Conservation (phyloP, 495 filamentous ascomycete genomes). For the Lichenothelia convexa region DNA sequence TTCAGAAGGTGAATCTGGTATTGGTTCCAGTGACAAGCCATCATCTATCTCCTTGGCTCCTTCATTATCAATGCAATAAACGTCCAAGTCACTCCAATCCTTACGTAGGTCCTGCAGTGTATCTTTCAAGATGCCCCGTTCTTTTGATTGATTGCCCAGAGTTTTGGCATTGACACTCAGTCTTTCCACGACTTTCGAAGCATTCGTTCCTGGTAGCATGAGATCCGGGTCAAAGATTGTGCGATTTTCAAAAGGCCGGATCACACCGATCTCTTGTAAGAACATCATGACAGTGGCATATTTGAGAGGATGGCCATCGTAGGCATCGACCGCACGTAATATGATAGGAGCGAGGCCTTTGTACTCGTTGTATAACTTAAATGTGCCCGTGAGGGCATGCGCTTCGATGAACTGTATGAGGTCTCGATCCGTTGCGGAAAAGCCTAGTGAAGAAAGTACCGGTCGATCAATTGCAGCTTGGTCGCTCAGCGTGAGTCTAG, state of each 20-base stretch:
- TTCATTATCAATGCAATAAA: slow-evolving; percentile 69
- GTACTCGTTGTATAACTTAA: slow-evolving; percentile 27
- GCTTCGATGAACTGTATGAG: slow-evolving; percentile 56
- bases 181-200: slow-evolving; percentile 15
- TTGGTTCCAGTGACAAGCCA: slow-evolving; percentile 59
- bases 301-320: slow-evolving; percentile 25
- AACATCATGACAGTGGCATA: slow-evolving; percentile 42
- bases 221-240: slow-evolving; percentile 42
- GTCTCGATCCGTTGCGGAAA: slow-evolving; percentile 28
- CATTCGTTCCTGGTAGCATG: slow-evolving; percentile 31
- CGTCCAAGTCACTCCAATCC: slow-evolving; percentile 49
- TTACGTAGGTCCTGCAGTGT: slow-evolving; percentile 42
- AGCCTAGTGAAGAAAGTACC: slow-evolving; percentile 13
- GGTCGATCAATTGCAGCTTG: slow-evolving; percentile 1
- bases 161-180: slow-evolving; percentile 4
- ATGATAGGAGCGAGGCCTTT: slow-evolving; percentile 50
- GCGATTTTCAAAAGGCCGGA: slow-evolving; percentile 64
- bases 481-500: slow-evolving; percentile 11
- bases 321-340: slow-evolving; percentile 52
- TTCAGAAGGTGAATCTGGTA: slow-evolving; percentile 21
- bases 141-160: no score
- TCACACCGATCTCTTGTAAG: slow-evolving; percentile 69
- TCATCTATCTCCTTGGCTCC: slow-evolving; percentile 72
- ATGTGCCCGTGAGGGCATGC: slow-evolving; percentile 39
- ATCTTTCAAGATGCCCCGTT: no score